These are phyloP conservation scores for Uronychia setigera DNA, from an alignment of 73 alveolate genomes.

Conservation along the genomic window DNA sequence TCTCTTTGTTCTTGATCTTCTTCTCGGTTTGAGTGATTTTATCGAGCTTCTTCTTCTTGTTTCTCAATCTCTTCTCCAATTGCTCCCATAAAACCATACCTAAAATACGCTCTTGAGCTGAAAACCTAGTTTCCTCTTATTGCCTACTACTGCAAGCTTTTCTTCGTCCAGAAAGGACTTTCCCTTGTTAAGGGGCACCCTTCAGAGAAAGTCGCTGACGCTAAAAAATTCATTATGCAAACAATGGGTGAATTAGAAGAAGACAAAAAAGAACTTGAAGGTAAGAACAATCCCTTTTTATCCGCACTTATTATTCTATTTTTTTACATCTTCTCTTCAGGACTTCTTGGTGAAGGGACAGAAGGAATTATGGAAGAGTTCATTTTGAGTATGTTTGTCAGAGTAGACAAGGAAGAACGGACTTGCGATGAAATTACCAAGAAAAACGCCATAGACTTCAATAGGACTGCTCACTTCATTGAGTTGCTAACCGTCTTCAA, in stretches of 20 bases:
- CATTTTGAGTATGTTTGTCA: slow-evolving; percentile 36
- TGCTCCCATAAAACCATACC: slow-evolving; percentile 38
- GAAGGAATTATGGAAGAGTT: slow-evolving; percentile 25
- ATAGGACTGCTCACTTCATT: slow-evolving; percentile 42
- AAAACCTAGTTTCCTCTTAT: slow-evolving; percentile 13
- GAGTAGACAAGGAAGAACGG: slow-evolving; percentile 46
- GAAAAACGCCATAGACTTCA: slow-evolving; percentile 40
- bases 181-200: slow-evolving; percentile 24
- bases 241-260: slow-evolving; percentile 27
- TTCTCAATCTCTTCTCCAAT: slow-evolving; percentile 25
- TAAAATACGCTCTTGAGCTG: slow-evolving; percentile 48
- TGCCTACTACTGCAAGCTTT: slow-evolving; percentile 45
- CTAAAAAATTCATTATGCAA: slow-evolving; percentile 25
- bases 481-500: slow-evolving; percentile 27
- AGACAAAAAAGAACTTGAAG: slow-evolving; percentile 18
- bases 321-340: neutral
- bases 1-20: too few relatives aligned
- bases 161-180: slow-evolving; percentile 47
- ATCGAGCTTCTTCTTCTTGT: too few relatives aligned
- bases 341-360: slow-evolving; percentile 16
- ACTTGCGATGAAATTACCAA: slow-evolving; percentile 25
- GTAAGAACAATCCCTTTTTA: slow-evolving; percentile 14
- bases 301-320: too few relatives aligned
- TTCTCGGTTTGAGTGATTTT: too few relatives aligned
- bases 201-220: slow-evolving; percentile 12